Percentiles rank a stretch among this genome's conserved stretches.
These are phyloP conservation scores for Baeospora myosura DNA, from an alignment of 1,284 basidiomycete genomes.

Conservation along the genomic window DNA sequence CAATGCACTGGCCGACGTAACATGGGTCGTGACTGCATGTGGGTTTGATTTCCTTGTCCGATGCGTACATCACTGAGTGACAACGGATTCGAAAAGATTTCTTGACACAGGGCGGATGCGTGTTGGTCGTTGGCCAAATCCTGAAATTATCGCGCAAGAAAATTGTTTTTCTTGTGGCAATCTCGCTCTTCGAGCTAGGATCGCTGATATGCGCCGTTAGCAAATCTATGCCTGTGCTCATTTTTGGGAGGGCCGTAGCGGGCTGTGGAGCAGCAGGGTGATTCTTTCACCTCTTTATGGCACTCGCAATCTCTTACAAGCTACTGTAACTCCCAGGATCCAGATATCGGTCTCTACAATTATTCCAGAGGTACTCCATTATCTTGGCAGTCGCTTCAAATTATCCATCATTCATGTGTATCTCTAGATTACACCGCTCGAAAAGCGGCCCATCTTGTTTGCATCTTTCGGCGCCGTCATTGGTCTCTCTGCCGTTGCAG, in stretches of 20 bases:
- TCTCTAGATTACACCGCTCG: slow-evolving; percentile 17
- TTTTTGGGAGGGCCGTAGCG: slow-evolving; percentile 34
- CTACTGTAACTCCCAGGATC: too few relatives aligned
- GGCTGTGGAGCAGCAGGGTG: slow-evolving; percentile 27
- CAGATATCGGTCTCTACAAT: too few relatives aligned
- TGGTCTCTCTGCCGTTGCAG: slow-evolving; percentile 28
- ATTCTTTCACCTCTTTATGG: too few relatives aligned
- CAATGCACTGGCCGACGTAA: too few relatives aligned
- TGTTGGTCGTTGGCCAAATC: slow-evolving; percentile 19
- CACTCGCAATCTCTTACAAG: too few relatives aligned
- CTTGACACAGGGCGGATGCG: slow-evolving; percentile 9
- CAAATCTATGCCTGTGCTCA: slow-evolving; percentile 32
- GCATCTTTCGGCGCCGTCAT: slow-evolving; percentile 28
- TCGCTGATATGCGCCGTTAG: slow-evolving; percentile 45
- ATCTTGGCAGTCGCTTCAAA: too few relatives aligned
- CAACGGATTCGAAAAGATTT: too few relatives aligned
- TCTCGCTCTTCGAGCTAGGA: slow-evolving; percentile 35
- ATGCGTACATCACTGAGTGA: too few relatives aligned
- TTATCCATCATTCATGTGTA: neutral
- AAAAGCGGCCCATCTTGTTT: slow-evolving; percentile 22
- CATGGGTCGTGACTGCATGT: too few relatives aligned
- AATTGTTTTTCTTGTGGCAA: slow-evolving; percentile 24
- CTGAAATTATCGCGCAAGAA: slow-evolving; percentile 16
- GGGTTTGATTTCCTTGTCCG: too few relatives aligned
- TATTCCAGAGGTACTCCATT: too few relatives aligned